phyloP scores from a whole-genome alignment of 2,329 filamentous ascomycete genomes.

The Geosmithia flava region DNA sequence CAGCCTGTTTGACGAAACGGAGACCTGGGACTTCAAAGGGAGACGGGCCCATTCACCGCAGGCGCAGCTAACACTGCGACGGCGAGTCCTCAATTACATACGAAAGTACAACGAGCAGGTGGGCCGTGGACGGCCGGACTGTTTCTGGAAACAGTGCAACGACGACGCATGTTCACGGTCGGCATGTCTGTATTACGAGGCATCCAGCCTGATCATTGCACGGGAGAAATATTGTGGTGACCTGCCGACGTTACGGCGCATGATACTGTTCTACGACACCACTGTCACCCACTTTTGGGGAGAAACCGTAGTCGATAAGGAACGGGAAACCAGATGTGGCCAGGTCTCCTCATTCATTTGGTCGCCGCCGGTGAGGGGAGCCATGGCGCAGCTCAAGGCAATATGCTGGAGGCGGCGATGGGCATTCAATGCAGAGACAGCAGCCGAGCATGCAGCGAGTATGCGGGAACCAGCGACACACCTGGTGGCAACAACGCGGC shows the following conservation, averaged over 20 bases:
- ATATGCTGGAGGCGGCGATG: not conserved
- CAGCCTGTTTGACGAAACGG: too few species aligned
- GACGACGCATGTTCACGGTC: not conserved
- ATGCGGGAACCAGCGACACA: not conserved
- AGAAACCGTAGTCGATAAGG: not conserved
- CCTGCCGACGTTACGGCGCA: not conserved
- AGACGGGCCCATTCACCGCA: not conserved
- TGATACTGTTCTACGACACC: not conserved
- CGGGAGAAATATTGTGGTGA: not conserved
- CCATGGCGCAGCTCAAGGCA: not conserved
- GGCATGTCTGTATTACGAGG: not conserved
- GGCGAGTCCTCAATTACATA: not conserved
- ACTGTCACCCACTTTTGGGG: not conserved
- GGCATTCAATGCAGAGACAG: not conserved
- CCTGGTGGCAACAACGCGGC: not conserved
- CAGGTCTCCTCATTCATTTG: constrained; percentile 1
- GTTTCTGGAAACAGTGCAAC: not conserved
- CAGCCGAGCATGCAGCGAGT: not conserved
- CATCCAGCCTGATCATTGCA: not conserved
- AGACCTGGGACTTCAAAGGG: too few species aligned
- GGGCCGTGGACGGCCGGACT: not conserved
- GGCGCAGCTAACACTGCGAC: not conserved
- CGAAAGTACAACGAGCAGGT: constrained; percentile 1
- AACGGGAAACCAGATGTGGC: not conserved
- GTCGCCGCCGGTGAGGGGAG: constrained; percentile 2